Evolutionary conservation across 192 early-diverging fungal genomes (phyloP).

Genomic region (Coemansia sp.): DNA sequence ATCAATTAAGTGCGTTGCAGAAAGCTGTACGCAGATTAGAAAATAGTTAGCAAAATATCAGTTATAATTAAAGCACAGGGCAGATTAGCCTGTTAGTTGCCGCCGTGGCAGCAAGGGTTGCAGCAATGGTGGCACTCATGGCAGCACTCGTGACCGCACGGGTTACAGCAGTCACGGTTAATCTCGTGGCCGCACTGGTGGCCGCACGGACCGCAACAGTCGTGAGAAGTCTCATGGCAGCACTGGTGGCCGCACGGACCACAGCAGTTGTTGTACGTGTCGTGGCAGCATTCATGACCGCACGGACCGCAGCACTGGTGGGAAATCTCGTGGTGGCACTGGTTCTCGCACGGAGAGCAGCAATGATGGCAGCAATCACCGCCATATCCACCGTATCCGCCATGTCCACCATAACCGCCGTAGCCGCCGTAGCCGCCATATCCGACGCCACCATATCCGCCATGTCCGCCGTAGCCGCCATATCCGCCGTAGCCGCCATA

Average conservation of each 20-base stretch:
- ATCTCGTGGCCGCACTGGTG: slow-evolving; percentile 27
- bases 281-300: slow-evolving; percentile 31
- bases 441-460: no score
- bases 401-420: neutral
- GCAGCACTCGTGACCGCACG: slow-evolving; percentile 26
- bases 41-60: neutral
- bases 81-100: slow-evolving; percentile 4
- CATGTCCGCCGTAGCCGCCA: slow-evolving; percentile 4
- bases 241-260: slow-evolving; percentile 23
- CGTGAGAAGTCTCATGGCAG: slow-evolving; percentile 16
- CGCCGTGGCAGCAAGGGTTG: slow-evolving; percentile 16
- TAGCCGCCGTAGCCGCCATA: slow-evolving; percentile 18
- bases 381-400: neutral
- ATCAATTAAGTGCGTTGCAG: neutral
- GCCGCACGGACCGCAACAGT: slow-evolving; percentile 28
- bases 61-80: neutral
- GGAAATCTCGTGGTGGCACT: slow-evolving; percentile 18
- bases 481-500: slow-evolving; percentile 19
- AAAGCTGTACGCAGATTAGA: neutral
- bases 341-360: slow-evolving; percentile 13
- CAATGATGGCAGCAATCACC: slow-evolving; percentile 18
- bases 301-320: slow-evolving; percentile 29
- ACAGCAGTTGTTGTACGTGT: slow-evolving; percentile 17
- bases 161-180: slow-evolving; percentile 19
- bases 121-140: slow-evolving; percentile 23